Percentiles rank a stretch among this genome's conserved stretches.
Evolutionary conservation across 2,329 filamentous ascomycete species (phyloP).

Genomic region (Colletotrichum musicola): DNA sequence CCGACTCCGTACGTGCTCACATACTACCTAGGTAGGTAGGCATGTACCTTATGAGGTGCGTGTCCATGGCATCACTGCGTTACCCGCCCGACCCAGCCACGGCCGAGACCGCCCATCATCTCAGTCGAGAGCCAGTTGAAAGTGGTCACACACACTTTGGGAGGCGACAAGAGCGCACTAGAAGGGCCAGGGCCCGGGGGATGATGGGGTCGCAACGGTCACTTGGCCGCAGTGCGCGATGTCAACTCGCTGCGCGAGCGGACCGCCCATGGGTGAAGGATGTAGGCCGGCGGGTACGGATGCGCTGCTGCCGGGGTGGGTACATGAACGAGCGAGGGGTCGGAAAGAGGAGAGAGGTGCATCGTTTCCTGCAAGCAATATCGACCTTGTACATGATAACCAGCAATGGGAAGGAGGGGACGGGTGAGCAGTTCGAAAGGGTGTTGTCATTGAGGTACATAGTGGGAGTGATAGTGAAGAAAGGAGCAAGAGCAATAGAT

Average conservation of each 20-base stretch:
- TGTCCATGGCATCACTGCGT: conserved; percentile 8
- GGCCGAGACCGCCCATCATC: conserved; percentile 48
- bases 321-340: neutral
- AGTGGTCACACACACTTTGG: conserved; percentile 35
- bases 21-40: neutral
- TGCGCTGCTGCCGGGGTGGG: conserved; percentile 20
- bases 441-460: too few relatives aligned
- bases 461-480: conserved; percentile 39
- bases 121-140: conserved; percentile 44
- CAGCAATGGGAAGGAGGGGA: conserved; percentile 43
- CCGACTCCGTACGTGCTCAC: too few relatives aligned
- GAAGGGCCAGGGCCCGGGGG: conserved; percentile 3
- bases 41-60: too few relatives aligned
- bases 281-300: conserved; percentile 35
- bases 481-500: neutral
- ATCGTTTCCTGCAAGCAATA: conserved; percentile 30
- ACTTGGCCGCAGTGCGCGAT: conserved; percentile 25
- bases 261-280: conserved; percentile 29
- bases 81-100: conserved; percentile 43
- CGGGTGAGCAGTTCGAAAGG: too few relatives aligned
- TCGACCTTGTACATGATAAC: conserved; percentile 34
- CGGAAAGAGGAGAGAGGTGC: conserved; percentile 1
- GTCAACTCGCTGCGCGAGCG: neutral
- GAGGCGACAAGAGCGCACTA: conserved; percentile 18
- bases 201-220: conserved; percentile 21